A percentile compares a stretch with the other conserved stretches of the same genome.
These are phyloP conservation scores for Venturia asperata DNA, from an alignment of 2,329 filamentous ascomycete genomes.

Conservation along the genomic window DNA sequence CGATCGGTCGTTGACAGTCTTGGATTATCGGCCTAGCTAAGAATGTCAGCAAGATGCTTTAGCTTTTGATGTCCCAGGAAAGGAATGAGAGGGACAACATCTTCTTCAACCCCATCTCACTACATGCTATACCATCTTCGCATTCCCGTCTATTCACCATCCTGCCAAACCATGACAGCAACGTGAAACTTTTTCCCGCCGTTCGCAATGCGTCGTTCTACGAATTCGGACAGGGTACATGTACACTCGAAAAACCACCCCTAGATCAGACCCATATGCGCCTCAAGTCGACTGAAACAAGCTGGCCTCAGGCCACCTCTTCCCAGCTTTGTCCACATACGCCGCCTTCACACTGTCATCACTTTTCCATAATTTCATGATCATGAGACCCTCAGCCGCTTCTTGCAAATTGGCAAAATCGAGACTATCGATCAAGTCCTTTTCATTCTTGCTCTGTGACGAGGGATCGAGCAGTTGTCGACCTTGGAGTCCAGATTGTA, in stretches of 20 bases:
- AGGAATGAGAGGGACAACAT: not conserved
- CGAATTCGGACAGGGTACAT: not conserved
- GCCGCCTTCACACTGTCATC: slow-evolving; percentile 42
- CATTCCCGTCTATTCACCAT: not conserved
- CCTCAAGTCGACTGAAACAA: slow-evolving; percentile 24
- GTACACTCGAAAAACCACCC: not conserved
- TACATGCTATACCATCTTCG: not conserved
- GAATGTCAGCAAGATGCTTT: not conserved
- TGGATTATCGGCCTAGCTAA: not conserved
- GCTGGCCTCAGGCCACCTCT: slow-evolving; percentile 35
- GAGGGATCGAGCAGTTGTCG: slow-evolving; percentile 52
- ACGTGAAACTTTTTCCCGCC: not conserved
- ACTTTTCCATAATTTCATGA: slow-evolving; percentile 47
- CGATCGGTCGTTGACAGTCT: not conserved
- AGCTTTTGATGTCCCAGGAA: not conserved
- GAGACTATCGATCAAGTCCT: slow-evolving; percentile 55
- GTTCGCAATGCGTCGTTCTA: not conserved
- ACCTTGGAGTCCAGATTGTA: slow-evolving; percentile 56
- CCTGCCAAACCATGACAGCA: not conserved
- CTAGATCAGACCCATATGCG: not conserved
- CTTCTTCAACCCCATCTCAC: not conserved
- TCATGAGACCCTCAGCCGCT: slow-evolving; percentile 47
- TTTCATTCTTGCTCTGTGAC: slow-evolving; percentile 51
- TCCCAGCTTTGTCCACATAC: slow-evolving; percentile 38
- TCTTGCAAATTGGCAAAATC: slow-evolving; percentile 47